These are phyloP conservation scores for Thermoascus crustaceus DNA, from an alignment of 2,329 filamentous ascomycete species.

Conservation along the genomic window DNA sequence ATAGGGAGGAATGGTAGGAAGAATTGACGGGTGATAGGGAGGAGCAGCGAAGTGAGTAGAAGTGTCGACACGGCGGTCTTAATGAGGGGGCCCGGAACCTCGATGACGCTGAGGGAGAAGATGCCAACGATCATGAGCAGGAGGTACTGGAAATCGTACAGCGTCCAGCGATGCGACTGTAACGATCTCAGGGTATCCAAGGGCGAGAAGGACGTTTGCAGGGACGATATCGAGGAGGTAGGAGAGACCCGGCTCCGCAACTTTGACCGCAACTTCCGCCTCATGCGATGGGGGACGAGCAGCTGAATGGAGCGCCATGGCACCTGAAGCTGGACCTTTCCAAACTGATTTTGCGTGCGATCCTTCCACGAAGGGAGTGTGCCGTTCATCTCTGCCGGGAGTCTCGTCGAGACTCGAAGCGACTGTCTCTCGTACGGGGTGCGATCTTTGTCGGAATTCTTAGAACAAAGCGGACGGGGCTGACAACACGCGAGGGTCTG, in stretches of 20 bases:
- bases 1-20: slow-evolving; percentile 81
- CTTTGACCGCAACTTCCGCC: slow-evolving; percentile 60
- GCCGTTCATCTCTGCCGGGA: slow-evolving; percentile 25
- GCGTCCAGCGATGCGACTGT: slow-evolving; percentile 68
- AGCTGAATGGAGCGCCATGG: slow-evolving; percentile 44
- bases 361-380: slow-evolving; percentile 40
- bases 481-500: not conserved
- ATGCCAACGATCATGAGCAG: slow-evolving; percentile 65
- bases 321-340: slow-evolving; percentile 38
- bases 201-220: slow-evolving; percentile 77
- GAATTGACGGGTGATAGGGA: slow-evolving; percentile 84
- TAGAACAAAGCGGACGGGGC: not conserved
- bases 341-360: slow-evolving; percentile 35
- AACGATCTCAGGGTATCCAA: slow-evolving; percentile 68
- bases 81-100: slow-evolving; percentile 64
- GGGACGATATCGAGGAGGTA: slow-evolving; percentile 62
- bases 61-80: slow-evolving; percentile 66
- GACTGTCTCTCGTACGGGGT: not conserved
- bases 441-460: not conserved
- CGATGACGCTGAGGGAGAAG: slow-evolving; percentile 76
- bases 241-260: slow-evolving; percentile 59
- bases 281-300: slow-evolving; percentile 55
- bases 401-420: slow-evolving; percentile 14
- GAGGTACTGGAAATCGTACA: slow-evolving; percentile 79
- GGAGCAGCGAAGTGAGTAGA: slow-evolving; percentile 61